Conservation (phyloP, 305 asterid species). For the Euphrasia arctica region DNA sequence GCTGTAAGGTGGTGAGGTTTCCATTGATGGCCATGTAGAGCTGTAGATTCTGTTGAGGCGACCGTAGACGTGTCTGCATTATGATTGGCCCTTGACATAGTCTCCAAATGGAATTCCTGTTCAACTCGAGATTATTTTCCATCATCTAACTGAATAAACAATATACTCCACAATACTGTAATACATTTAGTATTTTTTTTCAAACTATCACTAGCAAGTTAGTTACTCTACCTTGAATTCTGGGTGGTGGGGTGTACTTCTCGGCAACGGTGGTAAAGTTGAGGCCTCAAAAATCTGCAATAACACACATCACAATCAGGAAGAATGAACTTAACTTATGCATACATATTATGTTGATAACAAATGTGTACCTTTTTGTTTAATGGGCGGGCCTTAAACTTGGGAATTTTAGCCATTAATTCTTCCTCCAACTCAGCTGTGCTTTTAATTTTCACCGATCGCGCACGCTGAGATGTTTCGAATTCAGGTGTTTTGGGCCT, state of each 20-base stretch:
- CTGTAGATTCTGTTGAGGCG: constrained; percentile 58
- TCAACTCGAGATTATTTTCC: constrained; percentile 13
- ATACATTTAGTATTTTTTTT: not conserved
- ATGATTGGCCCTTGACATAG: constrained; percentile 79
- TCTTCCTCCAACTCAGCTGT: constrained; percentile 90
- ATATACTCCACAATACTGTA: not conserved
- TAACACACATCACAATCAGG: constrained; percentile 4
- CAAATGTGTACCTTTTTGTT: constrained; percentile 62
- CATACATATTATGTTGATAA: constrained; percentile 6
- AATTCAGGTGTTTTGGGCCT: constrained; percentile 92
- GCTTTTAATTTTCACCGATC: constrained; percentile 64
- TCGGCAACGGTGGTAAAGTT: constrained; percentile 53
- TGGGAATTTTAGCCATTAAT: constrained; percentile 88
- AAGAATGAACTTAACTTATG: not conserved
- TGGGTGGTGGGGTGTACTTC: constrained; percentile 69
- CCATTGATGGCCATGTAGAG: constrained; percentile 57
- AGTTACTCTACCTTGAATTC: constrained; percentile 66
- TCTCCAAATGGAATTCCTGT: constrained; percentile 91
- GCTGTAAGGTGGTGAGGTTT: constrained; percentile 71
- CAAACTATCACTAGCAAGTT: constrained; percentile 1
- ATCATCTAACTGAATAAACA: constrained; percentile 12
- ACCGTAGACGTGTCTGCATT: constrained; percentile 66
- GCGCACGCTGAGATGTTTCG: constrained; percentile 81
- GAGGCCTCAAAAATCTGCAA: constrained; percentile 68
- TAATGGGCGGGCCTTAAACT: constrained; percentile 85